Evolutionary conservation across 345 rosid species (phyloP).

Genomic region (Linum lewisii): DNA sequence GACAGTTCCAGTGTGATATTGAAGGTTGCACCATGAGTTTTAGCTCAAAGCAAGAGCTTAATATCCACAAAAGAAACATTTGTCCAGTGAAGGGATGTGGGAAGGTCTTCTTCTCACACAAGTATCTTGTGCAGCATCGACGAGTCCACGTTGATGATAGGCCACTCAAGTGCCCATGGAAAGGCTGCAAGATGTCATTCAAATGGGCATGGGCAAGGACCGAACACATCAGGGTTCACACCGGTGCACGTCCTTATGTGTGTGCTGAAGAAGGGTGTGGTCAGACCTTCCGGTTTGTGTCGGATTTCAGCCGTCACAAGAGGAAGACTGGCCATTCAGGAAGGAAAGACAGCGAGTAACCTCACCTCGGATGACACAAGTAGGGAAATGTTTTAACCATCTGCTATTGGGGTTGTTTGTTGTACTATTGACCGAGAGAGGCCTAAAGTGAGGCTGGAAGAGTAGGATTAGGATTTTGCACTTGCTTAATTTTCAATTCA

Average conservation of each 20-base stretch:
- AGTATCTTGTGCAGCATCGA: slow-evolving; percentile 87
- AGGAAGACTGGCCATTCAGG: slow-evolving; percentile 84
- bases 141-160: slow-evolving; percentile 84
- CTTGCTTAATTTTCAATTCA: background rate
- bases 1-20: slow-evolving; percentile 64
- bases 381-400: slow-evolving; percentile 32
- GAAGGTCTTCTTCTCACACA: slow-evolving; percentile 90
- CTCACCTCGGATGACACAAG: background rate
- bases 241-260: slow-evolving; percentile 84
- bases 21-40: slow-evolving; percentile 94
- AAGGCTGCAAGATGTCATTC: slow-evolving; percentile 93
- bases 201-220: slow-evolving; percentile 99
- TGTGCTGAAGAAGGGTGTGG: slow-evolving; percentile 81
- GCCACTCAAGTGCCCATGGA: slow-evolving; percentile 99
- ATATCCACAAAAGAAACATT: slow-evolving; percentile 62
- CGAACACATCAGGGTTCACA: slow-evolving; percentile 93
- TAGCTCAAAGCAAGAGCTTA: slow-evolving; percentile 52
- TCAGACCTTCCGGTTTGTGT: slow-evolving; percentile 88
- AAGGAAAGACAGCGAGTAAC: slow-evolving; percentile 32
- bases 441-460: background rate
- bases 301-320: slow-evolving; percentile 93
- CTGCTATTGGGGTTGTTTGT: slow-evolving; percentile 3
- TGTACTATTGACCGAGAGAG: background rate
- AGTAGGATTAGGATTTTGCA: background rate
- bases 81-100: slow-evolving; percentile 93